Base-by-base conservation (phyloP, 2,329 filamentous ascomycete genomes). In the Colletotrichum sp. region DNA sequence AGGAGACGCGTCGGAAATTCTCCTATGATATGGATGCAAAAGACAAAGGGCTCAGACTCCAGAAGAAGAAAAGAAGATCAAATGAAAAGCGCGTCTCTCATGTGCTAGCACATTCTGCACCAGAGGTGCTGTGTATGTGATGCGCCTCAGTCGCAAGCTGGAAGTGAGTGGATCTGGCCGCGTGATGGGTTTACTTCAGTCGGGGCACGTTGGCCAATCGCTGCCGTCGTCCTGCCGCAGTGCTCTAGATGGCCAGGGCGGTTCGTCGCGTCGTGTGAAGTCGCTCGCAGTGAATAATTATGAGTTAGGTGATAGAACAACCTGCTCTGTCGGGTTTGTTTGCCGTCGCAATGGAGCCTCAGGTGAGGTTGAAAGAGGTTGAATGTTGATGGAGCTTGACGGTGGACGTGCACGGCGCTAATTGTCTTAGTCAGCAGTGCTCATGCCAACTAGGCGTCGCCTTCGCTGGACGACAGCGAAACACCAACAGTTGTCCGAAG, bases 311-410 rank as follows among this genome's bases (percentile, higher is more conserved):
- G 62, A 63, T 65, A 30, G 24, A 63, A 12, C 21, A 36, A 32
- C 58, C 43, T 65, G 63, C 34, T 59, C 24, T 32, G 73, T 58
- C 55, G 73, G 36, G 56, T 36, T 38, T 69, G 73, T 59, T 75
- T 73, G 73, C 67, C 43, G 63, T 64, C 26, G 55, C 30, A 68
- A n/a, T 48, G 48, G 21, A 52, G 16, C 28, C 16, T 55, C 18
- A 43, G 28, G 28, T 36, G 10, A 24, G 34, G 58, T 63, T 73
- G 73, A 62, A 75, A 75, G 73, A 73, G 69, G 73, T 73, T 75
- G 73, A 68, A 73, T 36, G 56, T 68, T 73, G 68, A 71, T 43
- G 38, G 72, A 75, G 56, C 73, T 73, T 48, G 7, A 36, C 21
- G 30, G n/a, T 68, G 69, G 34, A 62, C 73, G 58, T 73, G 73